Base-by-base conservation (phyloP, 2,329 filamentous ascomycete species). In the Ilyonectria destructans region DNA sequence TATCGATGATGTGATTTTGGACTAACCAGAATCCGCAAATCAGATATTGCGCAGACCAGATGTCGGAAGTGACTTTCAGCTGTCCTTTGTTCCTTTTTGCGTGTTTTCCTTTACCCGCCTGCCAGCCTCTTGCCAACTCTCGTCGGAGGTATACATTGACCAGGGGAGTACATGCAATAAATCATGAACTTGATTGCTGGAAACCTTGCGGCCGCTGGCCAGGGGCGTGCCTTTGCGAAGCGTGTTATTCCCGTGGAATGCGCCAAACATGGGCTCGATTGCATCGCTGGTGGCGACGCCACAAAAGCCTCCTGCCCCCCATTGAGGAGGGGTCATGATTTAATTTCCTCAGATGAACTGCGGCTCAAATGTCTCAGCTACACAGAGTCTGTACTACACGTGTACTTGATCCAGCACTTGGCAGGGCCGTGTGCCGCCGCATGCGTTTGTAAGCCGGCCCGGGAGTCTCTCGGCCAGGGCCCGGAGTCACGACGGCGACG, bases 211-310 rank as follows among this genome's bases (percentile, higher is more conserved):
- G 52, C 63, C 52, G 58, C 58, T 52, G 26, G 23, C 63, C 56
- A 55, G 52, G 43, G 48, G 33, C 29, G n/a, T 54, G 19, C 49
- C 10, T 10, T 23, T 23, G 49, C 40, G 33, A 49, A 33, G 69
- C 63, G 63, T 60, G 67, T 65, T 71, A 71, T 71, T 71, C 69
- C 69, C 67, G 67, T 62, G 33, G 51, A 51, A 61, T 45, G 56
- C 64, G 57, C 62, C 51, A 48, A 65, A 62, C 46, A 54, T 43
- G 29, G 54, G 26, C 26, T 62, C 49, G 49, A 62, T 48, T 37
- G 35, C 37, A 57, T 65, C 35, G 56, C 21, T 35, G 59, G 58
- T 70, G 69, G 67, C 69, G 59, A 59, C 62, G 66, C 62, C 59
- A 69, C 62, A 67, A 61, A 56, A n/a, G 26, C 46, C 31, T 37